A percentile compares a stretch with the other conserved stretches of the same genome.
phyloP scores from a whole-genome alignment of 2,329 filamentous ascomycete genomes.

The Beauveria pseudobassiana region DNA sequence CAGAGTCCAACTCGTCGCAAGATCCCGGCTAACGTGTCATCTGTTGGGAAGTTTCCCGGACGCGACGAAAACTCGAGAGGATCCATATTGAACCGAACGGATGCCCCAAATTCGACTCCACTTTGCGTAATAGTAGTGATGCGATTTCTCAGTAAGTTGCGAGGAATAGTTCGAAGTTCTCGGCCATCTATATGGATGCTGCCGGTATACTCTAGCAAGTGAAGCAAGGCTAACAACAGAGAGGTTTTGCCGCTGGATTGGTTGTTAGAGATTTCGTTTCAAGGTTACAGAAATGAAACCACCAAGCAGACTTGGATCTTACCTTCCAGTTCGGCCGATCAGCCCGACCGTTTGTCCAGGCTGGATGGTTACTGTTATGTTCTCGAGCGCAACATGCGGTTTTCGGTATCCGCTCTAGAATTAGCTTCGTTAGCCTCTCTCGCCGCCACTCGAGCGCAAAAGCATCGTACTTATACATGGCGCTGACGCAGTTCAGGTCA shows the following conservation, averaged over 20 bases:
- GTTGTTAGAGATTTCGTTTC: background rate
- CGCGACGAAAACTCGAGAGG: background rate
- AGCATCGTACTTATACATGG: background rate
- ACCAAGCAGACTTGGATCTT: background rate
- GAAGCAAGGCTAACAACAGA: background rate
- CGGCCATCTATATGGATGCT: slow-evolving; percentile 3
- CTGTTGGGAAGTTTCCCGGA: background rate
- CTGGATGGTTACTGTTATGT: background rate
- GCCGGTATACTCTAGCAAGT: background rate
- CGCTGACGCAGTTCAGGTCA: background rate
- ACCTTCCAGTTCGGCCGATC: slow-evolving; percentile 4
- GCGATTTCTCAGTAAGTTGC: background rate
- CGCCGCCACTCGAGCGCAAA: no score
- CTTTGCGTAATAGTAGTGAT: slow-evolving; percentile 4
- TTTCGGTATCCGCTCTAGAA: background rate
- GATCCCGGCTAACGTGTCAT: background rate
- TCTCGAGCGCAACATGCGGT: background rate
- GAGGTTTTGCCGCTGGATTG: background rate
- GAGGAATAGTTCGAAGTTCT: background rate
- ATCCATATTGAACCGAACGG: slow-evolving; percentile 1
- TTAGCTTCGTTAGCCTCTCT: no score
- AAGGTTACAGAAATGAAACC: no score
- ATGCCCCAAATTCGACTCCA: background rate
- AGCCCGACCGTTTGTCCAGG: background rate
- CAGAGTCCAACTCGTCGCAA: background rate